Base-by-base conservation (phyloP, 1,284 basidiomycete species). In the Amylostereum chailletii region DNA sequence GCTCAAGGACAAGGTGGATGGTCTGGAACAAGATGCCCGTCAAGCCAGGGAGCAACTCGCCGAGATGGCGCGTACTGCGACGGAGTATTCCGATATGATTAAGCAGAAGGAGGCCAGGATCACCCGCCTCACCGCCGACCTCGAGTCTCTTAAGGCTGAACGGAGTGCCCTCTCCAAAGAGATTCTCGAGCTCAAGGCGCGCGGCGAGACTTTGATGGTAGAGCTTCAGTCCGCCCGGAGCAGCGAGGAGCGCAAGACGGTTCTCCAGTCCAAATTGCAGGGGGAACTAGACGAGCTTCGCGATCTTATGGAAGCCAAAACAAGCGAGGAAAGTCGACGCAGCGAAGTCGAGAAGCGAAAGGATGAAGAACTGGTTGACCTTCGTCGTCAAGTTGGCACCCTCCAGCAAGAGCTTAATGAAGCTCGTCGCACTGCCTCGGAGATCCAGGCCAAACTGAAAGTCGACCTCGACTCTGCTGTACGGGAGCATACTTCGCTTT, bases 281-380 rank as follows among this genome's bases (percentile, higher is more conserved):
- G 77, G 73, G 43, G 92, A 96, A 64, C 72, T 96, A 9, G 94
- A 97, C 60, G 90, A 91, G 57, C 73, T 95, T 3, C 82, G 94
- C 4, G 71, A 76, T 26, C 66, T 90, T 19, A 81, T 96, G 72
- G 83, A 86, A 48, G 86, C 89, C 4, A 95, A 94, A 67, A 80
- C 83, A 1, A 86, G 83, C 26, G 94, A 96, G 62, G 93, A 94
- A 60, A 85, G 80, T 34, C 85, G 86, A 50, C 81, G 89, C 29
- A 79, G 77, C 45, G 90, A 96, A 63, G 88, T 83, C 1, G 90
- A 93, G 65, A 86, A 86, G 64, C 89, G 88, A 67, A 90, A 86
- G 61, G 93, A 95, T 57, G 77, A 83, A 42, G 94, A 98, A 64
- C 77, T 96, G 19, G 65, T 69, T 1, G 74, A 81, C 31, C 71